These are phyloP conservation scores for Apiospora saccharicola DNA, from an alignment of 2,329 filamentous ascomycete species.

Conservation along the genomic window DNA sequence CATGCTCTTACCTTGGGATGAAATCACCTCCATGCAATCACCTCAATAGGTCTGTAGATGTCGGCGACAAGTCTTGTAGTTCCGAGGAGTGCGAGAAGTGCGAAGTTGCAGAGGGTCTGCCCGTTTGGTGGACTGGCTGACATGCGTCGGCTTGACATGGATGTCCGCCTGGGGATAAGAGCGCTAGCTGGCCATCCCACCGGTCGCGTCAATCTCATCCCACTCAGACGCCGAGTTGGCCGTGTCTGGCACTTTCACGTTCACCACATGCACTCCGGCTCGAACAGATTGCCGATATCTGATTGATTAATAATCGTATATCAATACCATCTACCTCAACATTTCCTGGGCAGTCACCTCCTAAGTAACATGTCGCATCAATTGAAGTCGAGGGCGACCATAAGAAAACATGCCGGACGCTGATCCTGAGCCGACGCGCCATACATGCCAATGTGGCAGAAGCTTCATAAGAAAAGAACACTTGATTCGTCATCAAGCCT, in stretches of 20 bases:
- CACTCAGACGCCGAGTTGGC: neutral
- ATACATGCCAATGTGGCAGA: conserved; percentile 24
- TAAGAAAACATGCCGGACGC: neutral
- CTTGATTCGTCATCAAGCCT: conserved; percentile 25
- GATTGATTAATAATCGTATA: neutral
- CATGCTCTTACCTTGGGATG: neutral
- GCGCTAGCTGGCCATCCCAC: conserved; percentile 11
- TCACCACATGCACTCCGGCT: neutral
- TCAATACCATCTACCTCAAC: too few relatives aligned
- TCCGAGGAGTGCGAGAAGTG: conserved; percentile 3
- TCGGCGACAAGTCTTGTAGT: neutral
- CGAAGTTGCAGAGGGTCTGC: neutral
- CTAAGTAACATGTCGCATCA: neutral
- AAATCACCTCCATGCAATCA: neutral
- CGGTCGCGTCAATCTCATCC: neutral
- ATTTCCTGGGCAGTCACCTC: too few relatives aligned
- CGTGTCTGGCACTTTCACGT: neutral
- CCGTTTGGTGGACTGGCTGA: neutral
- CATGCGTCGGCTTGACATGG: neutral
- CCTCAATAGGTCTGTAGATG: too few relatives aligned
- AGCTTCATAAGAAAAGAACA: conserved; percentile 26
- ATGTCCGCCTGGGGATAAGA: neutral
- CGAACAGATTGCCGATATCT: neutral
- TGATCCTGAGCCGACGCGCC: neutral
- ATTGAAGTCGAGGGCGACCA: neutral